Conservation (phyloP, 176 grass and related monocot species). For the Melocanna baccifera region DNA sequence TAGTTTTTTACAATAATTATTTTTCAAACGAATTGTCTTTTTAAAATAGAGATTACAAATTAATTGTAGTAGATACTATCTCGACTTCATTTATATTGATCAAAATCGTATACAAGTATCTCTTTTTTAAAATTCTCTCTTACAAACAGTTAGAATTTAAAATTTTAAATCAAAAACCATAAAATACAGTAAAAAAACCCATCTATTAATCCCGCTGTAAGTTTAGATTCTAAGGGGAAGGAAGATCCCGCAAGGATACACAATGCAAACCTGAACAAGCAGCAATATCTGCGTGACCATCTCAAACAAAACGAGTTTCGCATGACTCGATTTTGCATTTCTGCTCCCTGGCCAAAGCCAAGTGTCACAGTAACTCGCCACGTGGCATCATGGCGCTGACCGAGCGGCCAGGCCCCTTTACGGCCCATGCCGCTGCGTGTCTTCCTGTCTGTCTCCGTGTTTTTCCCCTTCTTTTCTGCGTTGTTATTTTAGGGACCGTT, state of each 20-base stretch:
- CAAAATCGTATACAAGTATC: too few relatives aligned
- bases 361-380: background rate
- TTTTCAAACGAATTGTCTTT: fast-evolving
- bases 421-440: background rate
- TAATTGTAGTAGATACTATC: too few relatives aligned
- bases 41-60: too few relatives aligned
- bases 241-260: too few relatives aligned
- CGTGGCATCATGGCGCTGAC: background rate
- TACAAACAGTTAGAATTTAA: fast-evolving
- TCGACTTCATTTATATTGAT: fast-evolving
- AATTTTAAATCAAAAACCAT: too few relatives aligned
- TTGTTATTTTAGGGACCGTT: background rate
- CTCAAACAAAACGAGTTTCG: background rate
- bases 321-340: background rate
- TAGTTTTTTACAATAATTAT: too few relatives aligned
- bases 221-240: too few relatives aligned
- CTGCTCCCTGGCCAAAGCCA: background rate
- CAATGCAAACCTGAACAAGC: background rate
- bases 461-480: background rate
- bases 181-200: too few relatives aligned
- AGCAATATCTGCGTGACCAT: background rate
- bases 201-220: too few relatives aligned
- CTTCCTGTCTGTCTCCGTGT: background rate
- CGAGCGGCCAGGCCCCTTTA: background rate
- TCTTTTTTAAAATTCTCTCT: too few relatives aligned